Conservation (phyloP, 192 early-diverging fungal species). For the Coemansia sp. region DNA sequence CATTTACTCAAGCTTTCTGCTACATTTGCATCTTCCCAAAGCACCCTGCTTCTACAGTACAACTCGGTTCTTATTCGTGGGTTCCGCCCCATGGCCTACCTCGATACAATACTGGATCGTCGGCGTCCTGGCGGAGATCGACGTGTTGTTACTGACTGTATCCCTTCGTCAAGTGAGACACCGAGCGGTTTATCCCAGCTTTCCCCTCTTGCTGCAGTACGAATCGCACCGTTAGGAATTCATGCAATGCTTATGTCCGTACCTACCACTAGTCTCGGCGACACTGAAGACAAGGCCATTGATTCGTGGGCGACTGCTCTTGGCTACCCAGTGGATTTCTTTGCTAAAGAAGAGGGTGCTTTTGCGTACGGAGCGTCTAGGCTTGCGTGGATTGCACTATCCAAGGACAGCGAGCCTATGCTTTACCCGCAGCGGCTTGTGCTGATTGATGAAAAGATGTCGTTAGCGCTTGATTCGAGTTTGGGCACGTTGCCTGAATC, state of each 20-base stretch:
- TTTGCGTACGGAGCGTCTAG: conserved; percentile 4
- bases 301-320: conserved; percentile 36
- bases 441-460: conserved; percentile 15
- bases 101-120: conserved; percentile 3
- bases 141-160: not conserved
- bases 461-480: not conserved
- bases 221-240: conserved; percentile 38
- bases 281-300: conserved; percentile 22
- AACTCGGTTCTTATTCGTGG: conserved; percentile 5
- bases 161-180: not conserved
- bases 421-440: conserved; percentile 43
- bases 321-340: conserved; percentile 27
- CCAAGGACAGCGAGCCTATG: conserved; percentile 21
- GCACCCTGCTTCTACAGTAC: conserved; percentile 32
- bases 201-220: conserved; percentile 11
- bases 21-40: conserved; percentile 2
- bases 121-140: not conserved
- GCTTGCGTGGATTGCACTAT: conserved; percentile 37
- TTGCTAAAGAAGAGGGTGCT: not conserved
- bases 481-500: not conserved
- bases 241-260: conserved; percentile 24
- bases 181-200: not conserved
- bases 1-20: conserved; percentile 3
- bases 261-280: conserved; percentile 16
- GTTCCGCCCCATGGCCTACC: conserved; percentile 14